Evolutionary conservation across 2,329 filamentous ascomycete genomes (phyloP).

Genomic region (Tolypocladium endophyticum): DNA sequence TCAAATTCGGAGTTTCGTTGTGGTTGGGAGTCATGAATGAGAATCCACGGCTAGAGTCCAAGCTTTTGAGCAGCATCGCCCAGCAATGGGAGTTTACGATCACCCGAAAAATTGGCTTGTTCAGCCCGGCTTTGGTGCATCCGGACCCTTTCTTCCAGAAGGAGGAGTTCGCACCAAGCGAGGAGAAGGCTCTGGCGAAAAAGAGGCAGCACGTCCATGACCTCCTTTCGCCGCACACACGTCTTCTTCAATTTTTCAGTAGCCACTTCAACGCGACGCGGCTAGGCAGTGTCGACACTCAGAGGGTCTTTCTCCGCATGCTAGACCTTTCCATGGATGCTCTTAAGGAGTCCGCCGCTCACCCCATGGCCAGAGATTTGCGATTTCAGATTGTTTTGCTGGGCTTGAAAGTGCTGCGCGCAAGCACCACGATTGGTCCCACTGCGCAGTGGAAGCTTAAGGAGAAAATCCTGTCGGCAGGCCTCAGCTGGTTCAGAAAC

Average conservation of each 20-base stretch:
- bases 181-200: constrained; percentile 63
- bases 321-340: constrained; percentile 70
- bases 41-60: constrained; percentile 77
- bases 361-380: constrained; percentile 85
- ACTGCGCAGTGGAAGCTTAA: constrained; percentile 72
- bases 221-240: constrained; percentile 74
- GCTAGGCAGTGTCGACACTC: constrained; percentile 72
- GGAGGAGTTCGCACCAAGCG: constrained; percentile 87
- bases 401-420: constrained; percentile 64
- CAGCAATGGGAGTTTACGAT: constrained; percentile 87
- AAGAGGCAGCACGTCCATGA: constrained; percentile 73
- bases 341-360: constrained; percentile 57
- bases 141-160: constrained; percentile 83
- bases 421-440: constrained; percentile 55
- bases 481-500: constrained; percentile 77
- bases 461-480: constrained; percentile 78
- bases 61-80: constrained; percentile 76
- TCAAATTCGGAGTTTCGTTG: constrained; percentile 87
- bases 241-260: constrained; percentile 76
- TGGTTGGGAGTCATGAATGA: constrained; percentile 98
- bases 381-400: constrained; percentile 83
- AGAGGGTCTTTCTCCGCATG: constrained; percentile 71
- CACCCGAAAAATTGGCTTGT: constrained; percentile 67
- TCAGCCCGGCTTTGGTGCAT: constrained; percentile 62
- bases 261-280: constrained; percentile 93